phyloP scores from a whole-genome alignment of 2,329 filamentous ascomycete genomes.

The Fusarium piperis region DNA sequence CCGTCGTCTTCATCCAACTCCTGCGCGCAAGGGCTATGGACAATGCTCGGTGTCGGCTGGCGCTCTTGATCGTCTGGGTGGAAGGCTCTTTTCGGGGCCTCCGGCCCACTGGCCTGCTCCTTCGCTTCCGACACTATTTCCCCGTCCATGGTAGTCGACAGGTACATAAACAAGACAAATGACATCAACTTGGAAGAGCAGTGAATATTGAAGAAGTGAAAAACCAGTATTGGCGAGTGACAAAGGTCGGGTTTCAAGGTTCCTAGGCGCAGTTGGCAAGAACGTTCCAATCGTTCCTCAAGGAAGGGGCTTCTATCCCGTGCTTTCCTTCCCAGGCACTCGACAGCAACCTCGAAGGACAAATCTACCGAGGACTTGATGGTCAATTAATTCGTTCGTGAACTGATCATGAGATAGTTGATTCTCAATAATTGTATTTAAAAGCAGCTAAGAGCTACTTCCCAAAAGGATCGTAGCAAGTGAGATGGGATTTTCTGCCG shows the following conservation, averaged over 20 bases:
- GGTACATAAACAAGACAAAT: neutral
- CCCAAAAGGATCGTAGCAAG: neutral
- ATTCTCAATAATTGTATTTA: neutral
- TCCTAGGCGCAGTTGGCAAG: neutral
- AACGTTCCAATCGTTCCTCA: neutral
- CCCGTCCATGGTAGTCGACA: neutral
- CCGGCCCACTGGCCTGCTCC: neutral
- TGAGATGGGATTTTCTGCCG: neutral
- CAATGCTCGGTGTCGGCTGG: neutral
- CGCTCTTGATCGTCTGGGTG: neutral
- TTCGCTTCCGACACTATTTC: neutral
- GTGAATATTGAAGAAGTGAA: neutral
- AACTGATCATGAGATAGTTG: neutral
- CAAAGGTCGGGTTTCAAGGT: neutral
- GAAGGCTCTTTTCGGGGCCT: neutral
- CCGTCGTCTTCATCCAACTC: neutral
- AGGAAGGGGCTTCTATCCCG: neutral
- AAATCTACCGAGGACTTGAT: neutral
- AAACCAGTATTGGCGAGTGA: neutral
- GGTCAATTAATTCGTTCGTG: neutral
- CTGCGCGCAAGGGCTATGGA: neutral
- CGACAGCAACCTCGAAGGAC: neutral
- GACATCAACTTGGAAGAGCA: neutral
- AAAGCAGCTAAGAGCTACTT: neutral
- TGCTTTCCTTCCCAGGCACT: neutral